phyloP scores from a whole-genome alignment of 148 eudicot species.

The Suaeda aralocaspica region DNA sequence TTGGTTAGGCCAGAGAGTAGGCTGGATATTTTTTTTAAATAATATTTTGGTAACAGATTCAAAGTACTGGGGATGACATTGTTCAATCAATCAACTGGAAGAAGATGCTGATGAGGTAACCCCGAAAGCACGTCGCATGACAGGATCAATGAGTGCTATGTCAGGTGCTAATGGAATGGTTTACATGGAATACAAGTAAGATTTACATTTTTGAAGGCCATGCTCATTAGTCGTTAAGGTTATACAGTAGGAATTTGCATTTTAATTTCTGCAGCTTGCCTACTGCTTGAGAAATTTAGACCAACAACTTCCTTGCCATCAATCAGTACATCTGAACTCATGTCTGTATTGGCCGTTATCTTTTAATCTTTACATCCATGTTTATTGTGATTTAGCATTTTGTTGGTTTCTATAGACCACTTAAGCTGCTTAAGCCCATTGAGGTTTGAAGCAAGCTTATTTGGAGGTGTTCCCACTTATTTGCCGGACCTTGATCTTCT shows the following conservation, averaged over 20 bases:
- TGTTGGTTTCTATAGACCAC: no score
- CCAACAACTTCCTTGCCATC: no score
- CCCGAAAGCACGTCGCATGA: constrained; percentile 71
- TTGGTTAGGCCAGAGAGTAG: not conserved
- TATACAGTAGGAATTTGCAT: not conserved
- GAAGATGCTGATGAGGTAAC: constrained; percentile 89
- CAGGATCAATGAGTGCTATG: constrained; percentile 92
- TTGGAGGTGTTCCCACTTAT: no score
- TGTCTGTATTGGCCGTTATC: no score
- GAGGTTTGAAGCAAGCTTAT: no score
- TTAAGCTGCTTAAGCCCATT: no score
- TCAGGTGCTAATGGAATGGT: constrained; percentile 89
- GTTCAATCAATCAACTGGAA: constrained; percentile 79
- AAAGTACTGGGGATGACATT: constrained; percentile 80
- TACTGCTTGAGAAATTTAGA: not conserved
- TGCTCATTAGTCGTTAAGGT: not conserved
- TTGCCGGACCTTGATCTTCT: no score
- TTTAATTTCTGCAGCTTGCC: not conserved
- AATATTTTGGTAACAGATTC: constrained; percentile 41
- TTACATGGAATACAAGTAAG: constrained; percentile 91
- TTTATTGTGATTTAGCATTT: constrained; percentile 31
- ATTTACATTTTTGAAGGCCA: not conserved
- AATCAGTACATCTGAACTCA: not conserved
- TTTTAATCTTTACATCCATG: no score
- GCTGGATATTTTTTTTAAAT: not conserved